These are phyloP conservation scores for Cornus controversa DNA, from an alignment of 148 eudicot species.

Conservation along the genomic window DNA sequence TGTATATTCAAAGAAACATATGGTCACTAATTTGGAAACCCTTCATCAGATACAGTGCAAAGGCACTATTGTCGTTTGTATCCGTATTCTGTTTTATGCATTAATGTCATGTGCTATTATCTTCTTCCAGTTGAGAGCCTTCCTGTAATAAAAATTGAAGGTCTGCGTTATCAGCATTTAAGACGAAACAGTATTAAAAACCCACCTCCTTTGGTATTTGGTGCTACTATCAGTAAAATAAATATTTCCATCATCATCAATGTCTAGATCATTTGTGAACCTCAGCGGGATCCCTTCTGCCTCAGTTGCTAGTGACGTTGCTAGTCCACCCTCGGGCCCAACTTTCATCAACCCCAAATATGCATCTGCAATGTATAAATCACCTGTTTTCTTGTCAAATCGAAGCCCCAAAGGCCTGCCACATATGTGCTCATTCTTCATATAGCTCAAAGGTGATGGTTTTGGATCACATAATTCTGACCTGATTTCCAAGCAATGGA, in stretches of 20 bases:
- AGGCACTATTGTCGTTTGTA: background rate
- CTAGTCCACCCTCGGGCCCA: slow-evolving; percentile 87
- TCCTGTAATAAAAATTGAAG: no score
- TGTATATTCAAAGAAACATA: no score
- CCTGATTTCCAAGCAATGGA: slow-evolving; percentile 38
- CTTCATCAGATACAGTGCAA: background rate
- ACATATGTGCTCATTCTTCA: slow-evolving; percentile 85
- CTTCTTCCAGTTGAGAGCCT: no score
- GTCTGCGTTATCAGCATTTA: background rate
- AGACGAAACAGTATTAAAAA: background rate
- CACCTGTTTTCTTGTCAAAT: slow-evolving; percentile 81
- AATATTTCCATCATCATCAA: slow-evolving; percentile 81
- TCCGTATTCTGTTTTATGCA: background rate
- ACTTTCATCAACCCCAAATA: slow-evolving; percentile 90
- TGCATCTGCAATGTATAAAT: slow-evolving; percentile 91
- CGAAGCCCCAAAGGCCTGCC: slow-evolving; percentile 90
- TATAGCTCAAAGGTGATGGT: slow-evolving; percentile 50
- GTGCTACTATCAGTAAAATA: slow-evolving; percentile 91
- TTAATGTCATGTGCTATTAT: no score
- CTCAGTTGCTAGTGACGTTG: slow-evolving; percentile 60
- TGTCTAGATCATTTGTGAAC: slow-evolving; percentile 87
- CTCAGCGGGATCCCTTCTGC: slow-evolving; percentile 77
- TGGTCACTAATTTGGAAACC: background rate
- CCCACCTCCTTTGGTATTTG: slow-evolving; percentile 72
- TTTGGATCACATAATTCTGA: slow-evolving; percentile 72